Conservation (phyloP, 768 basidiomycete genomes). For the Mycena chlorophos region DNA sequence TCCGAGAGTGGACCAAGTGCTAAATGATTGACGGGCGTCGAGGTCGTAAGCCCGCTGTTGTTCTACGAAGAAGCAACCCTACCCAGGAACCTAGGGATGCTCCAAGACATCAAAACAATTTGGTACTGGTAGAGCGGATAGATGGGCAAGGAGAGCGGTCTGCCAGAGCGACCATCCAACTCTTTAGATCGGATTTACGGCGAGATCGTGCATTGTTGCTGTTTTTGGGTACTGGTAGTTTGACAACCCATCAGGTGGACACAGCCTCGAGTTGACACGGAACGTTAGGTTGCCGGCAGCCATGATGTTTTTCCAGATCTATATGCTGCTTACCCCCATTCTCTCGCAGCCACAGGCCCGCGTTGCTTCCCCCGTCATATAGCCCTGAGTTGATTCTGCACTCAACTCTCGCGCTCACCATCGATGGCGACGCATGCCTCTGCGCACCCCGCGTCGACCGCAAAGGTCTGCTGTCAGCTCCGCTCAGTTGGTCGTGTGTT, state of each 20-base stretch:
- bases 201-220: not conserved
- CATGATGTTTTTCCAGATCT: conserved; percentile 1
- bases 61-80: not conserved
- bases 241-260: not conserved
- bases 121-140: not conserved
- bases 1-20: too few species aligned
- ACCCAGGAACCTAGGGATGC: too few species aligned
- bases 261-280: not conserved
- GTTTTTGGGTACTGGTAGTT: not conserved
- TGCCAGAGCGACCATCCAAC: too few species aligned
- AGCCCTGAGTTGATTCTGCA: not conserved
- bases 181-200: too few species aligned
- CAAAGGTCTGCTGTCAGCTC: not conserved
- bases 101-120: too few species aligned
- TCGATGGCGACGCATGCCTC: not conserved
- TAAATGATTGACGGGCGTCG: too few species aligned
- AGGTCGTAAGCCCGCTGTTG: not conserved
- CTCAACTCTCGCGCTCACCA: not conserved
- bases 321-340: not conserved
- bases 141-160: not conserved
- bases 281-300: not conserved
- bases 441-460: not conserved
- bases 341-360: not conserved
- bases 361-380: not conserved
- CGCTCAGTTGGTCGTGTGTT: not conserved